Evolutionary conservation across 768 basidiomycete species (phyloP).

Genomic region (Trametes cingulata): DNA sequence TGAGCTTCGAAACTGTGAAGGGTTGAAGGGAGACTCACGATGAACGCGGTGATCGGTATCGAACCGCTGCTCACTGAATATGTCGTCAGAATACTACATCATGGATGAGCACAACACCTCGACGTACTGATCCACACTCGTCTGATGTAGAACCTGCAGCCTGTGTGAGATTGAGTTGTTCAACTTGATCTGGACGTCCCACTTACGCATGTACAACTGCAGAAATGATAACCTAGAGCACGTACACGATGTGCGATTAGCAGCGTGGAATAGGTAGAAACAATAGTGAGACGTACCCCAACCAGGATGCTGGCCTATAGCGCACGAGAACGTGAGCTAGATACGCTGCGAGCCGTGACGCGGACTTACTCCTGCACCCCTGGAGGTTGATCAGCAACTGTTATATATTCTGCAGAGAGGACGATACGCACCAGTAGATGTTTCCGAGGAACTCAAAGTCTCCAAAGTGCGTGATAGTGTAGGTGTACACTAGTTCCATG

Average conservation of each 20-base stretch:
- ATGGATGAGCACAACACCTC: background rate
- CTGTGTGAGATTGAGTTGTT: background rate
- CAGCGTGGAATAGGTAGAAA: background rate
- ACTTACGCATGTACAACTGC: conserved; percentile 7
- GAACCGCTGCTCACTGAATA: conserved; percentile 5
- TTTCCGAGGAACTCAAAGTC: conserved; percentile 7
- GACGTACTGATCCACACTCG: conserved; percentile 9
- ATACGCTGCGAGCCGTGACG: no score
- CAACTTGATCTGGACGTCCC: no score
- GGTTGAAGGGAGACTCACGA: background rate
- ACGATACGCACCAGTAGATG: conserved; percentile 2
- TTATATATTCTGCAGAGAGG: no score
- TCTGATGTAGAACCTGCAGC: conserved; percentile 1
- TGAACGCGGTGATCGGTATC: background rate
- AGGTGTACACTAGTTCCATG: conserved; percentile 8
- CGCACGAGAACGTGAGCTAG: no score
- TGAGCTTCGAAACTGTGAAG: background rate
- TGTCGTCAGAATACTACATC: background rate
- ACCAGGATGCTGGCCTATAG: conserved; percentile 3
- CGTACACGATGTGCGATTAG: background rate
- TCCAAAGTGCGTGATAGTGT: conserved; percentile 7
- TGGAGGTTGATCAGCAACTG: background rate
- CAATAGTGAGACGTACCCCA: background rate
- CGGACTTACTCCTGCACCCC: conserved; percentile 4
- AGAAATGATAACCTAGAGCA: conserved; percentile 3